phyloP scores from a whole-genome alignment of 306 rosid genomes.

The Erythrophleum fordii region DNA sequence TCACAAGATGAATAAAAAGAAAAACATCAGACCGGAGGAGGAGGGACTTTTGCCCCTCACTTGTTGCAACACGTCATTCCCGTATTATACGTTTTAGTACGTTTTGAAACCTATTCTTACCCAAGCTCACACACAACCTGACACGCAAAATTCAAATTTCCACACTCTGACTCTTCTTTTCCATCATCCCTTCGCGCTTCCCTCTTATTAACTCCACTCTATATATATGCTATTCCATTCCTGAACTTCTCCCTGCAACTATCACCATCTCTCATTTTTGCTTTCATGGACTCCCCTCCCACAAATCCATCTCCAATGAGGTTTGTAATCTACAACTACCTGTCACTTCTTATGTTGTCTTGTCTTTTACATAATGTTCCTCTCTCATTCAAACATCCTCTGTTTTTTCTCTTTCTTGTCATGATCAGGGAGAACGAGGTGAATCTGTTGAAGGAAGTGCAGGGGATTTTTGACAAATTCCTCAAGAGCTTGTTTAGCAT shows the following conservation, averaged over 20 bases:
- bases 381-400: not conserved
- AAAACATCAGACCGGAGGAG: too few species aligned
- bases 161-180: too few species aligned
- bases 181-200: too few species aligned
- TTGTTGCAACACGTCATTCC: too few species aligned
- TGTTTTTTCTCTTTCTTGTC: not conserved
- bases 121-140: too few species aligned
- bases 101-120: too few species aligned
- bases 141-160: too few species aligned
- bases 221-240: not conserved
- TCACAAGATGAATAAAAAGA: too few species aligned
- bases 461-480: not conserved
- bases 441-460: not conserved
- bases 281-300: not conserved
- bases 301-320: not conserved
- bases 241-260: too few species aligned
- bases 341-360: not conserved
- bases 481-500: not conserved
- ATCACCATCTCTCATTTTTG: not conserved
- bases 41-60: too few species aligned
- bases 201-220: too few species aligned
- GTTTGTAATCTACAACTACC: not conserved
- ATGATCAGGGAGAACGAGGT: slow-evolving; percentile 12
- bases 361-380: not conserved
- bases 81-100: too few species aligned